Percentiles rank a stretch among this genome's conserved stretches.
Evolutionary conservation across 202 grass and related monocot species (phyloP).

Genomic region (Schoenoplectus triqueter): DNA sequence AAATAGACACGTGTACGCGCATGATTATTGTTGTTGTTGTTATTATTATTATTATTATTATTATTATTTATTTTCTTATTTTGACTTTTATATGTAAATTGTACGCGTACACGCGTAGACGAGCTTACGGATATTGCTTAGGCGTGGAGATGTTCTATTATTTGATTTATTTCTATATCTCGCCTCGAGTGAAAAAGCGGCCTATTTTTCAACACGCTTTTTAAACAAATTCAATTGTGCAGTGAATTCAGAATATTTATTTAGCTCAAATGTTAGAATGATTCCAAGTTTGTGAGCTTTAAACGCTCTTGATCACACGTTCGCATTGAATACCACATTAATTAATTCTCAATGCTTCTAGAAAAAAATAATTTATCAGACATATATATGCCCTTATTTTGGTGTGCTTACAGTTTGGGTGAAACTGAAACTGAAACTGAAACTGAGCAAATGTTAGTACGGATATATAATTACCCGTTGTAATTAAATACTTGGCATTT

Average conservation of each 20-base stretch:
- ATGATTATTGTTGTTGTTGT: not conserved
- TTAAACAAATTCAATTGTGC: not conserved
- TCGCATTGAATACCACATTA: not conserved
- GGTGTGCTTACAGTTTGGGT: not conserved
- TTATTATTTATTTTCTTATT: not conserved
- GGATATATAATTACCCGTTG: too few relatives aligned
- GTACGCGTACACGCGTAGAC: not conserved
- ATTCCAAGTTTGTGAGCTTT: slow-evolving; percentile 19
- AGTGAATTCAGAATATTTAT: not conserved
- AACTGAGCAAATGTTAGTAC: too few relatives aligned
- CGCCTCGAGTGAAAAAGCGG: not conserved
- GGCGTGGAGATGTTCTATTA: not conserved
- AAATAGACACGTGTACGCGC: not conserved
- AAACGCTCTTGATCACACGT: not conserved
- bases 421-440: not conserved
- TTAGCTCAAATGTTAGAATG: not conserved
- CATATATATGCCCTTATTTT: not conserved
- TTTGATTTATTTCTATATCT: not conserved
- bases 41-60: not conserved
- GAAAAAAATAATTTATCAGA: not conserved
- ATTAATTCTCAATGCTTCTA: not conserved
- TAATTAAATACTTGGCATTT: not conserved
- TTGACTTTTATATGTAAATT: not conserved
- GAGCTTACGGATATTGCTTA: slow-evolving; percentile 8
- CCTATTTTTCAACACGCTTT: not conserved